Percentiles rank a stretch among this genome's conserved stretches.
These are phyloP conservation scores for Backusella macrospora DNA, from an alignment of 192 early-diverging fungal genomes.

Conservation along the genomic window DNA sequence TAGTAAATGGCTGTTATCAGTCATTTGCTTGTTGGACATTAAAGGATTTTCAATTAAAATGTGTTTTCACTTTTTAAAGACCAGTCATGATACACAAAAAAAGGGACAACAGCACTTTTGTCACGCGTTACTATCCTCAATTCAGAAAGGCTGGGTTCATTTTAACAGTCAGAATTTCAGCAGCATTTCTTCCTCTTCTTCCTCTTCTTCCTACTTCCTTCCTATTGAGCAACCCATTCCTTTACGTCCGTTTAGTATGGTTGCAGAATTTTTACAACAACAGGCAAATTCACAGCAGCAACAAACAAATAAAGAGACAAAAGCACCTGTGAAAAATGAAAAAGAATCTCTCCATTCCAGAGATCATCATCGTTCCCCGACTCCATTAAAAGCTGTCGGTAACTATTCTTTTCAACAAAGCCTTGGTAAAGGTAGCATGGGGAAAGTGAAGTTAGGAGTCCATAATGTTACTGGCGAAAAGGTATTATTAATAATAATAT, in stretches of 20 bases:
- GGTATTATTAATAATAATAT: conserved; percentile 43
- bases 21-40: not conserved
- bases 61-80: conserved; percentile 1
- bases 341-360: not conserved
- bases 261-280: conserved; percentile 16
- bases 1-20: not conserved
- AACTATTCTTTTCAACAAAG: conserved; percentile 62
- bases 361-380: not conserved
- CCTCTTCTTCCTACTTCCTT: conserved; percentile 8
- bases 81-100: not conserved
- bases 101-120: conserved; percentile 11
- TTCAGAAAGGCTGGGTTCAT: conserved; percentile 1
- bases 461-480: conserved; percentile 70
- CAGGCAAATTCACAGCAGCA: conserved; percentile 7
- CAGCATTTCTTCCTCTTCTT: not conserved
- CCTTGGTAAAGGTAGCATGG: conserved; percentile 94
- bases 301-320: not conserved
- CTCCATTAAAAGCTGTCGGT: conserved; percentile 33
- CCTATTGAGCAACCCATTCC: conserved; percentile 7
- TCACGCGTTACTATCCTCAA: conserved; percentile 22
- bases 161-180: conserved; percentile 1
- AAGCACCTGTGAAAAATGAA: conserved; percentile 3
- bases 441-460: conserved; percentile 95
- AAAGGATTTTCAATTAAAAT: not conserved
- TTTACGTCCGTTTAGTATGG: not conserved